Base-by-base conservation (phyloP, 352 stramenopile genomes). In the Plasmopara muralis region DNA sequence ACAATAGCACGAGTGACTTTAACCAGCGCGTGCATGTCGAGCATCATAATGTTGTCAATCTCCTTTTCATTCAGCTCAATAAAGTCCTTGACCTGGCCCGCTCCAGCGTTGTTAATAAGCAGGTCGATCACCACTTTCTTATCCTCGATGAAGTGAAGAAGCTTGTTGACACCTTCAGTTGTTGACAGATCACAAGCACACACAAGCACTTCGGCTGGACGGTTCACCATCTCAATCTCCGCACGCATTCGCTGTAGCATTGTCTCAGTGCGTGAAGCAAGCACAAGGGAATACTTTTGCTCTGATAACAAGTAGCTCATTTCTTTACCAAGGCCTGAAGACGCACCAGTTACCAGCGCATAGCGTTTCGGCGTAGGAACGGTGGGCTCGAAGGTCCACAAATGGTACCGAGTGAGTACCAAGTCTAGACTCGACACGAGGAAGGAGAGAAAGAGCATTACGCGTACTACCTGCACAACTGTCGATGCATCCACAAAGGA, bases 71-170 rank as follows among this genome's bases (percentile, higher is more conserved):
- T 64, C 5, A 82, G 41, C 43, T 73, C 48, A 1, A 63, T 57
- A 47, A 93, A 89, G 40, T 64, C 53, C 20, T 74, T 68, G 10
- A 55, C 62, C 7, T 76, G 29, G 28, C 70, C 68, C 0, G 66
- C 60, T 5, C 79, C 75, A 2, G 76, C 85, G 48, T 91, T 93
- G 64, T 95, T 95, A 37, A 96, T 61, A 6, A 96, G 70, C 35
- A 96, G 84, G 43, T 95, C 85, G 43, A 95, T 62, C 15, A 85
- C 52, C 14, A 88, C 46, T 20, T 85, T 60, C 44, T 85, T 77
- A 34, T 79, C 55, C 25, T 65, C 52, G 8, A 91, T 54, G 37
- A 80, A 80, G n/a, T 66, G 51, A 6, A 86, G 43, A 12, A 93
- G 63, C 47, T 64, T 78, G 31, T 72, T 40, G n/a, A 89, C 71